Evolutionary conservation across 305 asterid species (phyloP).

Genomic region (Fraxinus velutina): DNA sequence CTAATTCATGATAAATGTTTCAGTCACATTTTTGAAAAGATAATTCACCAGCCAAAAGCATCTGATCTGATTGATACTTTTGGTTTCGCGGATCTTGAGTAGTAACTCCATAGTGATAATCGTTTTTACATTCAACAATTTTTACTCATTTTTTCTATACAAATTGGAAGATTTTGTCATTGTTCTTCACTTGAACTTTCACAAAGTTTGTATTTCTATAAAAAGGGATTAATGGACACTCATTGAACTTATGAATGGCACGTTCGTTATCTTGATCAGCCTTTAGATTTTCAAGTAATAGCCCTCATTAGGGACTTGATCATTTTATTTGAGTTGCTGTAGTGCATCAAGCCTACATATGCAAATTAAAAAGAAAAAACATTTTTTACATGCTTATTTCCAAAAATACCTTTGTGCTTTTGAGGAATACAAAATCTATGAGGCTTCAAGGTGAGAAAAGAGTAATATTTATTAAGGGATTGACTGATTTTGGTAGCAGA

Average conservation of each 20-base stretch:
- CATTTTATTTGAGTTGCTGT: background rate
- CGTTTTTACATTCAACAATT: background rate
- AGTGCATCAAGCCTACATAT: background rate
- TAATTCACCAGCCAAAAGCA: constrained; percentile 39
- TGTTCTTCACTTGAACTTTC: background rate
- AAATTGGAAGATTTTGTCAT: background rate
- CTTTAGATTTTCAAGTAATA: background rate
- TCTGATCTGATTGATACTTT: constrained; percentile 34
- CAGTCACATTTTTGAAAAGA: constrained; percentile 31
- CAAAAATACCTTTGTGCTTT: background rate
- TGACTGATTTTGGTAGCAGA: background rate
- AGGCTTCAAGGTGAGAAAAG: background rate
- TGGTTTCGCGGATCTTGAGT: constrained; percentile 13
- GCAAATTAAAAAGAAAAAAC: background rate
- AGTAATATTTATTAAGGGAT: background rate
- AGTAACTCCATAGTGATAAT: background rate
- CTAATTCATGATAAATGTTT: constrained; percentile 27
- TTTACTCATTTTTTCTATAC: background rate
- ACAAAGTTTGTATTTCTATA: background rate
- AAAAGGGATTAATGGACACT: background rate
- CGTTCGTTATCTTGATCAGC: background rate
- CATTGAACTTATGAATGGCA: background rate
- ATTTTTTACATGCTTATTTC: background rate
- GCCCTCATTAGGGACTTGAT: background rate
- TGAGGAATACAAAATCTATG: background rate